Base-by-base conservation (phyloP, 2,329 filamentous ascomycete genomes). In the Thermoascus crustaceus region DNA sequence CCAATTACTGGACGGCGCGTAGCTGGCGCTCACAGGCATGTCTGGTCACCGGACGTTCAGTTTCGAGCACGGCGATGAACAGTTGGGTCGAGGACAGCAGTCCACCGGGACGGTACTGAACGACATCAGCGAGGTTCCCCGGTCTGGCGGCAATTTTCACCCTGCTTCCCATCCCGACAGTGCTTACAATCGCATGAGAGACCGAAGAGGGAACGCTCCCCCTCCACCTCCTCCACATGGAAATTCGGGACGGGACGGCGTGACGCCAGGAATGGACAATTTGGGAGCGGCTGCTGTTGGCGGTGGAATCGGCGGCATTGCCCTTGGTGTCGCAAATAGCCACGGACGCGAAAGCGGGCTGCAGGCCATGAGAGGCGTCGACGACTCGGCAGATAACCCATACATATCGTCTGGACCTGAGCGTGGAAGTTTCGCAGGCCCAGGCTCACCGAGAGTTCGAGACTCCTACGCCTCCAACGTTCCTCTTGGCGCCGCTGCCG, bases 251-350 rank as follows among this genome's bases (percentile, higher is more conserved):
- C 41, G 61, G 50, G 38, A 63, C 55, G 27, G 61, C n/a, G n/a
- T 66, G 17, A 81, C 78, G 1, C 76, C 77, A 2, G 79, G 76
- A 21, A 71, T 75, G 41, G 79, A 85, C 60, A 84, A 85, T 54
- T 75, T 80, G 44, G 71, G 79, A 41, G 67, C 75, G 32, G 58
- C 66, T 24, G 75, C 80, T 10, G 68, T 71, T 17, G 67, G 67
- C 14, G 80, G 78, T 47, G 80, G 78, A 37, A 77, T 85, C 58
- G 69, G 78, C 19, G 79, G 78, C 36, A 75, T 84, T 40, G 80
- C 81, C 24, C 69, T 78, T 49, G 75, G 67, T 37, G 74, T 82
- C 32, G 79, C 80, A 32, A 78, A 80, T 48, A 70, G 69, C 34
- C 75, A 79, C 59, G 69, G 75, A 42, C 67, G 78, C 42, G 73